Evolutionary conservation across 2,329 filamentous ascomycete genomes (phyloP).

Genomic region (Colletotrichum lindemuthianum): DNA sequence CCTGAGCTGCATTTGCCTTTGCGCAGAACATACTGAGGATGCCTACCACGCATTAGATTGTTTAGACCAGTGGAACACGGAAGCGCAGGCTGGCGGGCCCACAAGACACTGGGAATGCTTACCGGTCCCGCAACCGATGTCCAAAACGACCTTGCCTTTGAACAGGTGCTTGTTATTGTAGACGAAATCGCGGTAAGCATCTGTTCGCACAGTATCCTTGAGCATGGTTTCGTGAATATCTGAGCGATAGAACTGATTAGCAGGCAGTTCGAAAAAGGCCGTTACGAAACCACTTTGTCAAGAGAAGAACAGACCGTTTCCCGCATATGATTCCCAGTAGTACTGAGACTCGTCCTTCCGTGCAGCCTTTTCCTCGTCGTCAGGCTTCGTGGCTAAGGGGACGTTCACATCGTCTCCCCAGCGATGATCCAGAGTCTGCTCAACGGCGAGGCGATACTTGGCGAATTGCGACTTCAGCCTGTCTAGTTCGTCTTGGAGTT

Average conservation of each 20-base stretch:
- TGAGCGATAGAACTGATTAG: slow-evolving; percentile 43
- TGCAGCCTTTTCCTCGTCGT: slow-evolving; percentile 24
- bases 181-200: slow-evolving; percentile 94
- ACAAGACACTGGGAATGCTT: slow-evolving; percentile 38
- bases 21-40: slow-evolving; percentile 96
- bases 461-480: slow-evolving; percentile 69
- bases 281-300: background rate
- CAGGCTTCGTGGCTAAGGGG: background rate
- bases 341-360: slow-evolving; percentile 52
- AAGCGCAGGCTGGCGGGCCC: background rate
- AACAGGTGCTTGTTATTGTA: slow-evolving; percentile 92
- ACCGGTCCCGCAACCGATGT: slow-evolving; percentile 86
- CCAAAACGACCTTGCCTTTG: slow-evolving; percentile 84
- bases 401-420: slow-evolving; percentile 62
- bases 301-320: slow-evolving; percentile 59
- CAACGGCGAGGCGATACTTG: slow-evolving; percentile 72
- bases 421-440: slow-evolving; percentile 73
- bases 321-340: slow-evolving; percentile 71
- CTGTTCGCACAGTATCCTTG: slow-evolving; percentile 87
- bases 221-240: slow-evolving; percentile 97
- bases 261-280: slow-evolving; percentile 10
- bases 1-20: slow-evolving; percentile 84
- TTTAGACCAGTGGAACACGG: background rate
- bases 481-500: slow-evolving; percentile 70
- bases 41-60: slow-evolving; percentile 52